Evolutionary conservation across 805 yeast genomes (phyloP).

Genomic region (Metschnikowia proteae): DNA sequence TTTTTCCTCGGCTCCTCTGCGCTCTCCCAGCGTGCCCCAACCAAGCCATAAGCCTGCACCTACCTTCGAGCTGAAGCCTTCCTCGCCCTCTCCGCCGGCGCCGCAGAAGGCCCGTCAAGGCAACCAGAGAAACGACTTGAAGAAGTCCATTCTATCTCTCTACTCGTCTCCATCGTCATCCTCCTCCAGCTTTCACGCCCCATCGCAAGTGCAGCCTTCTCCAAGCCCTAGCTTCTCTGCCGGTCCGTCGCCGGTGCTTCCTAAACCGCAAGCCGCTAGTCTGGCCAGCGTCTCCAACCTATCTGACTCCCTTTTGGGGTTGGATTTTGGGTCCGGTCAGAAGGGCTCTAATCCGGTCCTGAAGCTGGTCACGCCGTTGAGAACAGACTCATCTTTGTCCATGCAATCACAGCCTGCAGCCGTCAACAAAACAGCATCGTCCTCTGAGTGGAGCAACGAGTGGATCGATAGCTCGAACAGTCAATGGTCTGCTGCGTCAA

Average conservation of each 20-base stretch:
- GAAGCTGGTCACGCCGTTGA: neutral
- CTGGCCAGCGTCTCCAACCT: conserved; percentile 11
- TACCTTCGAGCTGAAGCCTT: conserved; percentile 7
- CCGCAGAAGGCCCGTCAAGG: conserved; percentile 10
- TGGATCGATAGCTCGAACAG: conserved; percentile 29
- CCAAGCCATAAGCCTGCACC: conserved; percentile 8
- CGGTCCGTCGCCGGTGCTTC: conserved; percentile 3
- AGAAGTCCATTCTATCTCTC: conserved; percentile 84
- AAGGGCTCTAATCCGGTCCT: conserved; percentile 5
- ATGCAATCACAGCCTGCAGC: neutral
- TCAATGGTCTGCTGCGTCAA: conserved; percentile 10
- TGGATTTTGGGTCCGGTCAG: conserved; percentile 14
- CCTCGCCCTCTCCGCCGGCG: conserved; percentile 11
- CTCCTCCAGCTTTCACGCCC: conserved; percentile 21
- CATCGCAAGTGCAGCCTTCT: neutral
- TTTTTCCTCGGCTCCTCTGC: conserved; percentile 30
- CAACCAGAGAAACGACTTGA: conserved; percentile 51
- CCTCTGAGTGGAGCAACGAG: conserved; percentile 28
- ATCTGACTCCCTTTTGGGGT: conserved; percentile 22
- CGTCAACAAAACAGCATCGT: neutral
- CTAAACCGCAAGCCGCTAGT: conserved; percentile 2
- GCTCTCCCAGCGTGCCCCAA: conserved; percentile 4
- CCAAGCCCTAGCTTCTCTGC: neutral
- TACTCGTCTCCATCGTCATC: conserved; percentile 64
- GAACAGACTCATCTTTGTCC: neutral